Percentiles rank a stretch among this genome's conserved stretches.
phyloP scores from a whole-genome alignment of 2,329 filamentous ascomycete genomes.

The Aureobasidium zeae region DNA sequence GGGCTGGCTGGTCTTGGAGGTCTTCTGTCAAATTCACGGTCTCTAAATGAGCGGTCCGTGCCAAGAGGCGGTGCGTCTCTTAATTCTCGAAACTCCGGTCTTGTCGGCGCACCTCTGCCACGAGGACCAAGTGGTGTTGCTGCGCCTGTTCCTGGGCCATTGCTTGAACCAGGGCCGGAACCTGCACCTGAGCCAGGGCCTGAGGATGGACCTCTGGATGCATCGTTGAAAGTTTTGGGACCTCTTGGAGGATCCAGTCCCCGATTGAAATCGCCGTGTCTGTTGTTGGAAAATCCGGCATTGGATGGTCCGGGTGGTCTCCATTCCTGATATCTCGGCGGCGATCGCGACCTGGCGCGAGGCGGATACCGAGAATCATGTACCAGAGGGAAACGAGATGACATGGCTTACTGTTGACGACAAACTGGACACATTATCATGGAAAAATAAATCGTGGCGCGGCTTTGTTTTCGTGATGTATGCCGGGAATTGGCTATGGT shows the following conservation, averaged over 20 bases:
- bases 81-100: constrained; percentile 53
- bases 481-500: neutral
- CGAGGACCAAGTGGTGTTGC: constrained; percentile 42
- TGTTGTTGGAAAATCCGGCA: constrained; percentile 21
- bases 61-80: constrained; percentile 49
- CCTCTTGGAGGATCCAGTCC: constrained; percentile 62
- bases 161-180: too few relatives aligned
- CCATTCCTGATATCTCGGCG: constrained; percentile 61
- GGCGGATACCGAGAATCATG: constrained; percentile 29
- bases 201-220: constrained; percentile 31
- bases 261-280: constrained; percentile 22
- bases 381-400: constrained; percentile 17
- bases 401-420: constrained; percentile 18
- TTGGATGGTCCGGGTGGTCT: constrained; percentile 51
- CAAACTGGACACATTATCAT: constrained; percentile 13
- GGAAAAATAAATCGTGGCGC: constrained; percentile 9
- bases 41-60: constrained; percentile 50
- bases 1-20: constrained; percentile 54
- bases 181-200: constrained; percentile 23
- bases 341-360: constrained; percentile 63
- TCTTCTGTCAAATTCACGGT: constrained; percentile 44
- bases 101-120: constrained; percentile 49
- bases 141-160: constrained; percentile 24
- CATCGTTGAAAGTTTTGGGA: constrained; percentile 68
- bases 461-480: neutral